Evolutionary conservation across 164 flowering plant species (phyloP), one percentile per base, ranked within the genome.

Genomic region (Magnolia changhungtana): DNA sequence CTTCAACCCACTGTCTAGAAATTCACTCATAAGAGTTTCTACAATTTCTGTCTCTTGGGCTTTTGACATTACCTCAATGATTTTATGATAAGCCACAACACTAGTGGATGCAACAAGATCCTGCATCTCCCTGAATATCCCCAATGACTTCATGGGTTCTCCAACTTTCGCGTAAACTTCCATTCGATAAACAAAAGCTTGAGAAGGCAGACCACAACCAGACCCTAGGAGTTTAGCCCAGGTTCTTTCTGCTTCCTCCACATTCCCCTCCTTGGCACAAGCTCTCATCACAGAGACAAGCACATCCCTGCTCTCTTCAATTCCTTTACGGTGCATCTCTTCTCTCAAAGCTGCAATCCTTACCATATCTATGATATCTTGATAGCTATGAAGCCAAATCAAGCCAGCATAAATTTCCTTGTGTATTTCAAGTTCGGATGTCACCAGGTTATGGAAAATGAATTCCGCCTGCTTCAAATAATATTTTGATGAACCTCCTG

Each of bases 341-440:
- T 77, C 72, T 70, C 91, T 87, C 31, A 94, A 73, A 49, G 78
- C 81, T 16, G 59, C 74, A 75, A 94, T 85, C 80, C 98, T 85
- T 73, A 88, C 88, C 80, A 78, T 89, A 80, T 96, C 96, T 37
- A 96, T 66, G 7, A 70, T 75, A 49, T 94, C 96, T 81, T 94
- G 98, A 83, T 92, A 89, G 76, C 99, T 94, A 72, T 91, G 98
- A 29, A 96, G 87, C 98, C 97, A 92, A 76, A 96, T 88, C 67
- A 96, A 86, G 49, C 99, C 98, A 19, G 87, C 86, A 81, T 86
- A 90, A 10, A 96, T 81, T 84, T 91, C 95, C 78, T 88, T 88
- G 50, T 88, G 95, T 75, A 94, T 80, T 79, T 92, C 91, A n/a
- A 91, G 85, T 69, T 89, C 90, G 76, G 81, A 81, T 7, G 94